Evolutionary conservation across 2,329 filamentous ascomycete genomes (phyloP).

Genomic region (Teratosphaeria destructans): DNA sequence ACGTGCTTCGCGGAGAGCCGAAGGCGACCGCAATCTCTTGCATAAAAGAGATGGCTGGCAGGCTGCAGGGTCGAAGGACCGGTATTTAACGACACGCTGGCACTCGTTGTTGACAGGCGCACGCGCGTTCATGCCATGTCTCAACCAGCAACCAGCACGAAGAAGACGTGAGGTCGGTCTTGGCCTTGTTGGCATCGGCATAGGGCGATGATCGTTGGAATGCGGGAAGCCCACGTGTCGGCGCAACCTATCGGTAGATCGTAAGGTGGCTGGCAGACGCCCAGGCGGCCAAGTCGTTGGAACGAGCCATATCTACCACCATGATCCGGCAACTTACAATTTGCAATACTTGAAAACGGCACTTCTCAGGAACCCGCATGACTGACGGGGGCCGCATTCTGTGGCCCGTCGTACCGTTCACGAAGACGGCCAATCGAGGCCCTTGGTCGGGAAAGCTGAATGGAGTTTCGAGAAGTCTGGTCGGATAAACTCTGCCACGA

Average conservation of each 20-base stretch:
- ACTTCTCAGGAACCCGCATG: background rate
- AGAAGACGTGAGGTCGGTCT: background rate
- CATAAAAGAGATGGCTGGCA: background rate
- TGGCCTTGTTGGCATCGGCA: background rate
- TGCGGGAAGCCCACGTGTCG: background rate
- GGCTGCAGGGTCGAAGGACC: background rate
- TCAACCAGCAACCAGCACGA: background rate
- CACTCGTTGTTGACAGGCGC: too few species aligned
- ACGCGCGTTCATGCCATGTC: too few species aligned
- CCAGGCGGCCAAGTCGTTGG: background rate
- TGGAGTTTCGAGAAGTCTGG: conserved; percentile 50
- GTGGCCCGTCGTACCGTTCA: conserved; percentile 31
- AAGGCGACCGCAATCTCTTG: background rate
- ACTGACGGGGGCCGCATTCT: conserved; percentile 42
- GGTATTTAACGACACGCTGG: too few species aligned
- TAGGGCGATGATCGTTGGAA: background rate
- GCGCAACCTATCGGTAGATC: background rate
- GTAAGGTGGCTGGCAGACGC: background rate
- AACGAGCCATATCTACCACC: too few species aligned
- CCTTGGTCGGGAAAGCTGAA: conserved; percentile 54
- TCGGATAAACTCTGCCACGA: conserved; percentile 42
- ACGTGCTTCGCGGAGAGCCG: background rate
- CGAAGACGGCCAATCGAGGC: conserved; percentile 37
- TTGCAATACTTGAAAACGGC: background rate
- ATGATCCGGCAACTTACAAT: too few species aligned